Percentiles rank a stretch among this genome's conserved stretches.
Conservation (phyloP, 75 land plant genomes). For the Ceratopteris richardii region DNA sequence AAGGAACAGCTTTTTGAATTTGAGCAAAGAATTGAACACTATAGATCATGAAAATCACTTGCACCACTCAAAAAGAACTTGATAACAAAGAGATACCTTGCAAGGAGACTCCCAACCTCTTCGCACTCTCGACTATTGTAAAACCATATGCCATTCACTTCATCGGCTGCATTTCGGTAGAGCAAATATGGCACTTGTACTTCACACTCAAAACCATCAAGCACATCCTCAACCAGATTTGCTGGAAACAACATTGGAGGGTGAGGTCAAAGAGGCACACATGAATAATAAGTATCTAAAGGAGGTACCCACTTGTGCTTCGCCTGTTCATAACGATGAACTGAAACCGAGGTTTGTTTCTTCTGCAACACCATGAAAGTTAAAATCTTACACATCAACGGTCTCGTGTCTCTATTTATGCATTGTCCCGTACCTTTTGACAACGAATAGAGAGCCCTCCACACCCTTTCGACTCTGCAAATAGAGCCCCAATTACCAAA, state of each 20-base stretch:
- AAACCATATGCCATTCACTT: constrained; percentile 99
- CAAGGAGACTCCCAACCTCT: constrained; percentile 80
- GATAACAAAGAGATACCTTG: constrained; percentile 43
- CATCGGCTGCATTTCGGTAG: constrained; percentile 82
- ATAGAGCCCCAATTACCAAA: too few species aligned
- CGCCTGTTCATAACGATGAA: constrained; percentile 97
- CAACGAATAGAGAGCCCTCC: constrained; percentile 98
- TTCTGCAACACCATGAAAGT: constrained; percentile 32
- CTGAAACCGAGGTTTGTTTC: constrained; percentile 83
- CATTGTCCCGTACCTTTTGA: constrained; percentile 57
- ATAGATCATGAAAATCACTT: too few species aligned
- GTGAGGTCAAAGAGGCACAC: background rate
- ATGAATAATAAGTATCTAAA: background rate
- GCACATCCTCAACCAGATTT: constrained; percentile 87
- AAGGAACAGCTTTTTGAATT: too few species aligned
- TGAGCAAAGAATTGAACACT: too few species aligned
- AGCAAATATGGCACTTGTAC: constrained; percentile 85
- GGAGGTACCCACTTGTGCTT: constrained; percentile 72
- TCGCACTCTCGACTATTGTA: constrained; percentile 87
- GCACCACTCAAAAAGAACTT: too few species aligned
- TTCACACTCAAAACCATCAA: constrained; percentile 96
- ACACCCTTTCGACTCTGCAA: constrained; percentile 97
- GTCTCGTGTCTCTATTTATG: too few species aligned
- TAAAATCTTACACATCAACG: too few species aligned
- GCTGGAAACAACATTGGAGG: constrained; percentile 31